Evolutionary conservation across 1,139 yeast species (phyloP).

Genomic region (Magnusiomyces ingens): DNA sequence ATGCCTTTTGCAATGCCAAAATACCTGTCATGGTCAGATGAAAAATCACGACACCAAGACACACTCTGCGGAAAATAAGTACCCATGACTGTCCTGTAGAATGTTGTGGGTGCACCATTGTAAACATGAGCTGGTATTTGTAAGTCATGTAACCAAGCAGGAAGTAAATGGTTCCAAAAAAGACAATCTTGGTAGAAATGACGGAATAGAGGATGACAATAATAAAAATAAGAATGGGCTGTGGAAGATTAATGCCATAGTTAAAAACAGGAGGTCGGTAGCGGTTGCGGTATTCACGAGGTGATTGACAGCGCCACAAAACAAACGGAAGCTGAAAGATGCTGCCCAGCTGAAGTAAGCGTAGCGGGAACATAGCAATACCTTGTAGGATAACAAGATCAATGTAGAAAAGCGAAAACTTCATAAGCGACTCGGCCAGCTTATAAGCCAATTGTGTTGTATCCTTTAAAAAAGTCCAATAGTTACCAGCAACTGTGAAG

Average conservation of each 20-base stretch:
- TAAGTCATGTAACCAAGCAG: constrained; percentile 68
- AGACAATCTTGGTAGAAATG: constrained; percentile 66
- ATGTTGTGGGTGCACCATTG: constrained; percentile 82
- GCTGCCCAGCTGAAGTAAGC: constrained; percentile 63
- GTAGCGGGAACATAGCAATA: constrained; percentile 75
- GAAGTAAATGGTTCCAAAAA: constrained; percentile 69
- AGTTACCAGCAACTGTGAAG: constrained; percentile 71
- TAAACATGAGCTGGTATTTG: constrained; percentile 72
- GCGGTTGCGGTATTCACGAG: constrained; percentile 61
- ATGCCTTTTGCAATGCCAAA: constrained; percentile 71
- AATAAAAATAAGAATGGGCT: constrained; percentile 66
- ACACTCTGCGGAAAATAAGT: constrained; percentile 62
- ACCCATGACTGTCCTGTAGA: constrained; percentile 91
- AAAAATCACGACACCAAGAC: constrained; percentile 63
- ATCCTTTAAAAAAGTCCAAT: constrained; percentile 62
- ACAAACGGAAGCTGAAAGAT: constrained; percentile 53
- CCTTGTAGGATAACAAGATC: constrained; percentile 81
- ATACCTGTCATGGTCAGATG: constrained; percentile 93
- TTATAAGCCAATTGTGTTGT: constrained; percentile 75
- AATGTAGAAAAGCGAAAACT: constrained; percentile 70
- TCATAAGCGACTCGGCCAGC: constrained; percentile 63
- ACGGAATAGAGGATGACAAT: constrained; percentile 72
- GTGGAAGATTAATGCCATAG: constrained; percentile 76
- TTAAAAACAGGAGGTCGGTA: constrained; percentile 74
- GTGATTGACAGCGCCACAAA: constrained; percentile 54